A percentile compares a stretch with the other conserved stretches of the same genome.
These are phyloP conservation scores for Ajuga chamaepitys DNA, from an alignment of 257 asterid species.

Conservation along the genomic window DNA sequence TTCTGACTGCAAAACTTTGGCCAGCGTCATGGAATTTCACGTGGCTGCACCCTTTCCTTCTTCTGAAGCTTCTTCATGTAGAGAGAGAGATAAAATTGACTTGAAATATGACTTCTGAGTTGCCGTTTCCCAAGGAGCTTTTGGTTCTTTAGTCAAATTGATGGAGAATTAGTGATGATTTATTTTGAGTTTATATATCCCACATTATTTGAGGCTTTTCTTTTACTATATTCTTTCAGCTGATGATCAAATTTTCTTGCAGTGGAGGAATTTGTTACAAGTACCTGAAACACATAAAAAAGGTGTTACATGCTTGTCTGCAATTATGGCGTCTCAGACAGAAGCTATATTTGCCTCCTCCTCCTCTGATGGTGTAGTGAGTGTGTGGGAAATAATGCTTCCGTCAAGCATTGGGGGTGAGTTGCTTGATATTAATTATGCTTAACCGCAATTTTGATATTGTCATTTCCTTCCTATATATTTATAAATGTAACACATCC, in stretches of 20 bases:
- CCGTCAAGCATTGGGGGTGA: conserved; percentile 58
- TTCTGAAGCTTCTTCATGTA: conserved; percentile 52
- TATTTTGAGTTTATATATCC: neutral
- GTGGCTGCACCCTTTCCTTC: conserved; percentile 57
- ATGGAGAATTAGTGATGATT: neutral
- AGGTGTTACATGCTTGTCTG: conserved; percentile 86
- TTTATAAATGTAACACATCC: neutral
- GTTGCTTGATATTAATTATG: conserved; percentile 12
- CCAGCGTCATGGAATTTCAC: neutral
- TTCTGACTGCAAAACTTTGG: neutral
- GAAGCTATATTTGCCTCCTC: conserved; percentile 78
- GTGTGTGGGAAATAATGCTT: conserved; percentile 62
- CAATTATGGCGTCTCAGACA: conserved; percentile 54
- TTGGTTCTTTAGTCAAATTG: neutral
- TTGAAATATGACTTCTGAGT: neutral
- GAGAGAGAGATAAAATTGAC: neutral
- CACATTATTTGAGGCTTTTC: neutral
- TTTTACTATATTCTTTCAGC: conserved; percentile 1
- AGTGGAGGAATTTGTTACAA: conserved; percentile 85
- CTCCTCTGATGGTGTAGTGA: conserved; percentile 79
- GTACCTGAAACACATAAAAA: conserved; percentile 72
- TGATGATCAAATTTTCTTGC: conserved; percentile 12
- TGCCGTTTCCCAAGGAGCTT: neutral
- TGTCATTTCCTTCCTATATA: neutral
- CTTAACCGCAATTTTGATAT: neutral